Evolutionary conservation across 1,139 yeast genomes (phyloP).

Genomic region (Hyphopichia khmerensis): DNA sequence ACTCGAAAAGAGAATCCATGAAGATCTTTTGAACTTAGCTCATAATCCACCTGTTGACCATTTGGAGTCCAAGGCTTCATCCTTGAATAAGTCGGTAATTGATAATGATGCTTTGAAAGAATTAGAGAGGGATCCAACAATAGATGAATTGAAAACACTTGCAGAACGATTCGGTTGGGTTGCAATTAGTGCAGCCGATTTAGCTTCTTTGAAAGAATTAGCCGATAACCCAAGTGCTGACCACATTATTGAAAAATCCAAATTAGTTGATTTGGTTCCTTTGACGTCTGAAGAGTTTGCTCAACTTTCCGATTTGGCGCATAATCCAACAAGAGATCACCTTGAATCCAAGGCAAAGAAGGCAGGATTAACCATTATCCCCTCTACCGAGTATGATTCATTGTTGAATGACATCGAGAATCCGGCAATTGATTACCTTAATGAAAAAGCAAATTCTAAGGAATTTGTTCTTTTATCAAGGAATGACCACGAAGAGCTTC

Average conservation of each 20-base stretch:
- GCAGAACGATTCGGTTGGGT: slow-evolving; percentile 15
- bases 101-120: slow-evolving; percentile 12
- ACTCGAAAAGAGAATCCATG: slow-evolving; percentile 15
- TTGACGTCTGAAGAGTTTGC: slow-evolving; percentile 12
- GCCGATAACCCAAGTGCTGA: slow-evolving; percentile 21
- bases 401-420: slow-evolving; percentile 10
- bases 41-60: slow-evolving; percentile 21
- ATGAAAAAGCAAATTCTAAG: slow-evolving; percentile 19
- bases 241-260: slow-evolving; percentile 20
- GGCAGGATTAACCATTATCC: slow-evolving; percentile 6
- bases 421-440: slow-evolving; percentile 29
- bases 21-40: slow-evolving; percentile 10
- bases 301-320: slow-evolving; percentile 9
- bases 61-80: slow-evolving; percentile 14
- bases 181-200: slow-evolving; percentile 15
- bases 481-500: slow-evolving; percentile 10
- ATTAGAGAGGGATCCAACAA: slow-evolving; percentile 8
- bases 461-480: slow-evolving; percentile 11
- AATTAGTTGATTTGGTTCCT: slow-evolving; percentile 14
- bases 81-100: slow-evolving; percentile 8
- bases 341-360: slow-evolving; percentile 12
- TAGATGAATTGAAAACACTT: slow-evolving; percentile 13
- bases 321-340: slow-evolving; percentile 9
- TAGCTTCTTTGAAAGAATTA: slow-evolving; percentile 14
- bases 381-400: slow-evolving; percentile 15